These are phyloP conservation scores for Heliocybe sulcata DNA, from an alignment of 1,284 basidiomycete species.

Conservation along the genomic window DNA sequence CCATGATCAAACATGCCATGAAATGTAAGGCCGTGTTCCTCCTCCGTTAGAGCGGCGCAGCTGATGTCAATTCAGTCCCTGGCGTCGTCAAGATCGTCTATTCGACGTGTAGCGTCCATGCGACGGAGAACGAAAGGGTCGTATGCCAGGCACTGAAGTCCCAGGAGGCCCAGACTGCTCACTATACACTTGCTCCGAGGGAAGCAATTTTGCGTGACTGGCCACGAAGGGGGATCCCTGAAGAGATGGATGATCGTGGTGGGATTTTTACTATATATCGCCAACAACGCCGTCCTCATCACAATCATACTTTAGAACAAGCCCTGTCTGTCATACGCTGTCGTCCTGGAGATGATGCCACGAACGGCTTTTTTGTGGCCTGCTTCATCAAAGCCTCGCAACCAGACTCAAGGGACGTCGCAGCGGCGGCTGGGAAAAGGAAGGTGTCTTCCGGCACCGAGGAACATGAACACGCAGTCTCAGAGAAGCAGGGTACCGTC, in stretches of 20 bases:
- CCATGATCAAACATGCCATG: constrained; percentile 94
- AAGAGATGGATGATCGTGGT: constrained; percentile 51
- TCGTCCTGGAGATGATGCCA: constrained; percentile 77
- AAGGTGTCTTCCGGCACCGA: constrained; percentile 6
- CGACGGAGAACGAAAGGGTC: constrained; percentile 86
- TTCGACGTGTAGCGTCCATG: constrained; percentile 93
- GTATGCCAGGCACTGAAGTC: constrained; percentile 68
- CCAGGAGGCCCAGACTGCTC: constrained; percentile 49
- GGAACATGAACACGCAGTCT: constrained; percentile 4
- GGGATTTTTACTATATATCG: constrained; percentile 8
- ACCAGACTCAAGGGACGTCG: constrained; percentile 13
- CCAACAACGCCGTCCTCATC: not conserved
- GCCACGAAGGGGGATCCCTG: constrained; percentile 67
- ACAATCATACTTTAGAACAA: constrained; percentile 31
- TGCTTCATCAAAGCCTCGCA: constrained; percentile 50
- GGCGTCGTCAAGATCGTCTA: constrained; percentile 75
- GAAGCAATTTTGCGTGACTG: constrained; percentile 69
- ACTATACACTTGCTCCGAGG: constrained; percentile 64
- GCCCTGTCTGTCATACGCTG: constrained; percentile 78
- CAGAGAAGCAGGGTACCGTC: constrained; percentile 5
- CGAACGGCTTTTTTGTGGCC: constrained; percentile 93
- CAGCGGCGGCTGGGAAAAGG: constrained; percentile 9
- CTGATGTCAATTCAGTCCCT: constrained; percentile 35
- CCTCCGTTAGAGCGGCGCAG: not conserved
- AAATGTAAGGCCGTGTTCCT: constrained; percentile 53